Evolutionary conservation across 768 basidiomycete species (phyloP), one percentile per base, ranked within the genome.

Genomic region (Leucocoprinus leucothites): DNA sequence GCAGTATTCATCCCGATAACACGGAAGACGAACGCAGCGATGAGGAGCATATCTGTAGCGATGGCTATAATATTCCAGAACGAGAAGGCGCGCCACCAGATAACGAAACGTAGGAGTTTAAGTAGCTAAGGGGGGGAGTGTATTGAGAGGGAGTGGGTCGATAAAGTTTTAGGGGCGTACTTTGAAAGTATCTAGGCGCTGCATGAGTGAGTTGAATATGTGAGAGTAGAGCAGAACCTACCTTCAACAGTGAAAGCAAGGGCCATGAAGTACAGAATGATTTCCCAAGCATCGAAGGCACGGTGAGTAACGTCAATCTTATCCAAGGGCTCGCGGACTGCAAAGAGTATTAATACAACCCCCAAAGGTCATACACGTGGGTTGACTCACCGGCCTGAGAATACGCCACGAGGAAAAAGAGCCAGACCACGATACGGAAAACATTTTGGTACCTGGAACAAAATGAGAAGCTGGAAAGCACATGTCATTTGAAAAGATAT

Each of bases 241-340:
- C 93, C 89, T 82, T 97, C 94, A 43, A 90, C 63, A 16, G 82
- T 74, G 58, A 94, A 94, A 0, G 94, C 77, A 9, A 92, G 63
- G 1, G 84, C 81, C 82, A 97, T 79, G 36, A 84, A 63, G 65
- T 98, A 98, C 24, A 98, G 74, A 9, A 85, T 63, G 49, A 84
- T 70, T 70, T 98, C 95, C 86, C 89, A 97, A 43, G 64, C 71
- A 64, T 96, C 94, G 21, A 94, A 74, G n/a, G 70, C 69, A 49
- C 63, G 61, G 40, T 74, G 76, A 9, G 71, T 65, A 11, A 84
- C 78, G 59, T 86, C 80, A 24, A 92, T 64, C 46, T 81, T 81
- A 61, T 94, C 85, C 22, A 92, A 67, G 2, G 92, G 94, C 61
- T 91, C 86, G 45, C 79, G 82, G 14, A 94, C 91, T 89, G 48